Percentiles rank a stretch among this genome's conserved stretches.
Conservation (phyloP, 164 flowering plant genomes). For the Dillenia suffruticosa region DNA sequence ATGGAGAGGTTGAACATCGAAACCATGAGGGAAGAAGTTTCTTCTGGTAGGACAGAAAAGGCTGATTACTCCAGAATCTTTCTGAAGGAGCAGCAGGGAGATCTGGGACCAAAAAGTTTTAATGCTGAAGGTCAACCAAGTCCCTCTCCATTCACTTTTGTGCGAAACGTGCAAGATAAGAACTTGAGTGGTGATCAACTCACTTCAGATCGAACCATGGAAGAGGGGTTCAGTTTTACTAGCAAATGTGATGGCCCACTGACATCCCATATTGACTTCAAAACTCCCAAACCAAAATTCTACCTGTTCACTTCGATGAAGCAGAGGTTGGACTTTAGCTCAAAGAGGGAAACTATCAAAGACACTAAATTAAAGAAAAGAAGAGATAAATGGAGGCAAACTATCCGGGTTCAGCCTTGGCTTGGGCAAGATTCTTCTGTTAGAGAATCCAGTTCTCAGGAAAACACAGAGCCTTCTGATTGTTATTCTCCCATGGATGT, state of each 20-base stretch:
- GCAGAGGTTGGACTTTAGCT: constrained; percentile 35
- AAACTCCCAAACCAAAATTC: constrained; percentile 29
- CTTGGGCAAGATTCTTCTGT: constrained; percentile 28
- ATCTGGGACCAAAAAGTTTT: constrained; percentile 9
- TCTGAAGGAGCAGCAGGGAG: constrained; percentile 12
- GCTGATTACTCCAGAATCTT: constrained; percentile 15
- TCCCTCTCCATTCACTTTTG: constrained; percentile 19
- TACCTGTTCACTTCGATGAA: constrained; percentile 26
- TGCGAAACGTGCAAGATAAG: constrained; percentile 12
- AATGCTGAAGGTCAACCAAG: constrained; percentile 8
- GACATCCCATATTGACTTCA: constrained; percentile 28
- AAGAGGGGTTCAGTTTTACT: constrained; percentile 28
- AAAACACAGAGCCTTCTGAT: constrained; percentile 39
- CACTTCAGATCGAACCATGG: constrained; percentile 11
- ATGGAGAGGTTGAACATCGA: constrained; percentile 33
- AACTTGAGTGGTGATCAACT: constrained; percentile 10
- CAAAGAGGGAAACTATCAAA: constrained; percentile 37
- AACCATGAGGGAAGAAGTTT: constrained; percentile 13
- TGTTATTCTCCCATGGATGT: constrained; percentile 87
- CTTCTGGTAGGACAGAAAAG: constrained; percentile 10
- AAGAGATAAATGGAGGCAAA: constrained; percentile 40
- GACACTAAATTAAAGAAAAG: constrained; percentile 36
- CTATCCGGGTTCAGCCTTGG: constrained; percentile 24
- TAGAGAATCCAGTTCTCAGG: constrained; percentile 29
- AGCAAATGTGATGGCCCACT: constrained; percentile 20